Evolutionary conservation across 345 rosid species (phyloP), one percentile per base, ranked within the genome.

Genomic region (Hibiscus tridactylites): DNA sequence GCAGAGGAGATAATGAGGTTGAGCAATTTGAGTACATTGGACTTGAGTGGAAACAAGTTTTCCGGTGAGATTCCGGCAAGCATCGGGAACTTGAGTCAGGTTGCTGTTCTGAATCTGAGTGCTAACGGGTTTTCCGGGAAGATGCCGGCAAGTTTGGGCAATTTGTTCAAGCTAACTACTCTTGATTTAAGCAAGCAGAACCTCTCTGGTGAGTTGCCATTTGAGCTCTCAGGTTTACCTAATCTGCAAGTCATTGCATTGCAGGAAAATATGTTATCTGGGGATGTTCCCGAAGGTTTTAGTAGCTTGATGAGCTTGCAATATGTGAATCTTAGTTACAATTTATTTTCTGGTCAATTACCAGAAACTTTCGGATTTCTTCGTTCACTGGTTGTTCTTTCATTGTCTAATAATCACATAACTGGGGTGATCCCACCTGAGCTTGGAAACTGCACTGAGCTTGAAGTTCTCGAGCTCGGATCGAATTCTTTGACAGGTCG

Each of bases 401-500:
- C 99, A n/a, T 73, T 95, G 66, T 85, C 99, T 3, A 74, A 77
- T 64, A 95, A 95, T 78, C 80, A 73, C 63, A 85, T 95, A 70
- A 84, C 88, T 37, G 92, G 97, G 4, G 59, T 70, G 53, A 80
- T 90, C 70, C 97, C 96, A 9, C 80, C 89, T 6, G 95, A 88
- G 80, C 81, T 94, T n/a, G 93, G 95, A 28, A 94, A 94, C 73
- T 94, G 96, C 77, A 84, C 97, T 50, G 86, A 78, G 77, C 96
- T 94, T 73, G 88, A 90, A 82, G 83, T 80, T 77, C 93, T 94
- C 7, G 88, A 94, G 76, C 82, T 94, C 53, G 79, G 84, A 31
- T 89, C 86, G 0, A 90, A 94, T 78, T 62, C 72, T 67, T 58
- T 94, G 16, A 81, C 69, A 10, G 98, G 95, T 74, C 79, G 52